phyloP scores from a whole-genome alignment of 176 grass and related monocot genomes.

The Musa acuminata region DNA sequence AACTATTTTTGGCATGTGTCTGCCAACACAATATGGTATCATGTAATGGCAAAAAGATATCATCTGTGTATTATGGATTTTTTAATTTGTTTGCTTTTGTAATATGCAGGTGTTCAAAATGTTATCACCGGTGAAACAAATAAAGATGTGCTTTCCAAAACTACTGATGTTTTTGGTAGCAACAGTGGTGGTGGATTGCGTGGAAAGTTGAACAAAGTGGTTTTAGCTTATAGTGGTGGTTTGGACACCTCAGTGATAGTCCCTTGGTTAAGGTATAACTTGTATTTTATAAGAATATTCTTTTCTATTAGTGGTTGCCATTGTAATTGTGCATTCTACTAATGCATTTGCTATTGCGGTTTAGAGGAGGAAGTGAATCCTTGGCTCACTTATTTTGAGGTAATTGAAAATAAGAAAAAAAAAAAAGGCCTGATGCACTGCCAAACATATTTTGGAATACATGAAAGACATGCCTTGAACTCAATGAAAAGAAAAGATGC shows the following conservation, averaged over 20 bases:
- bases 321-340: background rate
- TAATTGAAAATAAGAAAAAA: no score
- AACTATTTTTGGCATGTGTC: no score
- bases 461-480: no score
- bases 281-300: background rate
- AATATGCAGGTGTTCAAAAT: slow-evolving; percentile 44
- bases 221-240: slow-evolving; percentile 95
- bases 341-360: background rate
- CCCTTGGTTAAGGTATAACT: slow-evolving; percentile 72
- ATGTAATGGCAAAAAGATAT: no score
- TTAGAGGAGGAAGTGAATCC: background rate
- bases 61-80: no score
- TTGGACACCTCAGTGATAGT: slow-evolving; percentile 97
- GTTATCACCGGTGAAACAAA: slow-evolving; percentile 38
- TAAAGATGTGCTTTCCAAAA: slow-evolving; percentile 16
- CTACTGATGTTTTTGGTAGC: slow-evolving; percentile 14
- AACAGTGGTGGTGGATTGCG: slow-evolving; percentile 34
- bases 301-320: background rate
- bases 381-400: no score
- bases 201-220: slow-evolving; percentile 88
- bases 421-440: no score
- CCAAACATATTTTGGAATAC: no score
- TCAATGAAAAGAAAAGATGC: no score
- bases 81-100: background rate
- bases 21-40: no score